Percentiles rank a stretch among this genome's conserved stretches.
phyloP scores from a whole-genome alignment of 2,329 filamentous ascomycete species.

The Orbilia blumenaviensis region DNA sequence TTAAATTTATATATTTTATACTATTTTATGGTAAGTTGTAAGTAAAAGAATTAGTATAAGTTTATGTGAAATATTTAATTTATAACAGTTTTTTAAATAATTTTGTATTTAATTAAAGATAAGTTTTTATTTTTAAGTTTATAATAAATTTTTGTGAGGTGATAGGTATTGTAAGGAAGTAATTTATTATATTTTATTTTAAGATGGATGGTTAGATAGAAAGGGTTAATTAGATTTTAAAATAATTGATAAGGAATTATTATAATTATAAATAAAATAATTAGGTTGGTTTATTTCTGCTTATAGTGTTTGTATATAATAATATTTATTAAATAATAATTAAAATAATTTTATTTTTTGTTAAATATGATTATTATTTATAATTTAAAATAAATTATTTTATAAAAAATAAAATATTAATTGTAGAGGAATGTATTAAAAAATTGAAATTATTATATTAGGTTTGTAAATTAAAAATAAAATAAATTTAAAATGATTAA shows the following conservation, averaged over 20 bases:
- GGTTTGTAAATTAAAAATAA: not conserved
- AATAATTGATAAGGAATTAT: not conserved
- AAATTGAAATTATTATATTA: not conserved
- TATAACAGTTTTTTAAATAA: not conserved
- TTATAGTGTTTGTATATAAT: not conserved
- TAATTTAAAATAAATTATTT: not conserved
- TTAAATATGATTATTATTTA: not conserved
- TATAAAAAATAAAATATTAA: not conserved
- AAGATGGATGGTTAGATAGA: not conserved
- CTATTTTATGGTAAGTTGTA: not conserved
- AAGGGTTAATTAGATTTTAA: not conserved
- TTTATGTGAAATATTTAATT: not conserved
- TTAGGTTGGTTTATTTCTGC: not conserved
- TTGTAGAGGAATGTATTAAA: not conserved
- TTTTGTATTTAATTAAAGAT: not conserved
- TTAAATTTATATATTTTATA: not conserved
- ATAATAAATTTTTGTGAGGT: not conserved
- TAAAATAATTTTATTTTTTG: not conserved
- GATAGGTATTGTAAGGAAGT: not conserved
- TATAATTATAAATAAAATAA: not conserved
- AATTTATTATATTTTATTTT: not conserved
- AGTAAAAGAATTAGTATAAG: not conserved
- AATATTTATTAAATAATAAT: not conserved
- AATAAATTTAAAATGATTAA: not conserved
- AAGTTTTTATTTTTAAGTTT: not conserved